A percentile compares a stretch with the other conserved stretches of the same genome.
Evolutionary conservation across 2,329 filamentous ascomycete species (phyloP).

Genomic region (Dothidotthia symphoricarpi): DNA sequence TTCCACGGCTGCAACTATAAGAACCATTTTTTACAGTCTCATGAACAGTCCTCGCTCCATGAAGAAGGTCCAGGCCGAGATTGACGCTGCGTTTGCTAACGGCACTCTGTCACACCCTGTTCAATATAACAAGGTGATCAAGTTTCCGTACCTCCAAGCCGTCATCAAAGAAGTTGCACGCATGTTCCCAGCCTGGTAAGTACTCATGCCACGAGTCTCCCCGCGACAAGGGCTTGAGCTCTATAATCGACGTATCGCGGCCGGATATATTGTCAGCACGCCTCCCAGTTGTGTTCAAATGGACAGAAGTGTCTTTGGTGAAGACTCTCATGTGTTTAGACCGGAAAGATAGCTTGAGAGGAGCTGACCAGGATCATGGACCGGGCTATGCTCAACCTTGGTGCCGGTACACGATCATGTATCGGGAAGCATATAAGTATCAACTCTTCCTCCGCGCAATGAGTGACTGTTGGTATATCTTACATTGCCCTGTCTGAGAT

Average conservation of each 20-base stretch:
- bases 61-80: slow-evolving; percentile 11
- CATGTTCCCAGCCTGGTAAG: slow-evolving; percentile 67
- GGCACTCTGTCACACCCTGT: slow-evolving; percentile 12
- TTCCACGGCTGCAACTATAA: slow-evolving; percentile 38
- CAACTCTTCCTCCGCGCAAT: no score
- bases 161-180: slow-evolving; percentile 75
- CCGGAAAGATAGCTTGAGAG: slow-evolving; percentile 49
- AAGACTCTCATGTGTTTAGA: slow-evolving; percentile 42
- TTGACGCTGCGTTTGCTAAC: slow-evolving; percentile 14
- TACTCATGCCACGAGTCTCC: no score
- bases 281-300: no score
- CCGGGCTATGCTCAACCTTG: slow-evolving; percentile 39
- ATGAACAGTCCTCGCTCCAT: slow-evolving; percentile 33
- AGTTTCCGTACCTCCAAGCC: slow-evolving; percentile 71
- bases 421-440: slow-evolving; percentile 30
- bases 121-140: slow-evolving; percentile 53
- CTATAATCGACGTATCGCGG: no score
- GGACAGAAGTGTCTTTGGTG: slow-evolving; percentile 42
- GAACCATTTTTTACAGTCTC: slow-evolving; percentile 42
- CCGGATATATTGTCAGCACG: no score
- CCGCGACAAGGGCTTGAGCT: no score
- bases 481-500: slow-evolving; percentile 17
- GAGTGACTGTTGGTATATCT: no score
- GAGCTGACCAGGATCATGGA: slow-evolving; percentile 20
- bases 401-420: slow-evolving; percentile 35